phyloP scores from a whole-genome alignment of 208 protist genomes.

The Herpetomonas muscarum region DNA sequence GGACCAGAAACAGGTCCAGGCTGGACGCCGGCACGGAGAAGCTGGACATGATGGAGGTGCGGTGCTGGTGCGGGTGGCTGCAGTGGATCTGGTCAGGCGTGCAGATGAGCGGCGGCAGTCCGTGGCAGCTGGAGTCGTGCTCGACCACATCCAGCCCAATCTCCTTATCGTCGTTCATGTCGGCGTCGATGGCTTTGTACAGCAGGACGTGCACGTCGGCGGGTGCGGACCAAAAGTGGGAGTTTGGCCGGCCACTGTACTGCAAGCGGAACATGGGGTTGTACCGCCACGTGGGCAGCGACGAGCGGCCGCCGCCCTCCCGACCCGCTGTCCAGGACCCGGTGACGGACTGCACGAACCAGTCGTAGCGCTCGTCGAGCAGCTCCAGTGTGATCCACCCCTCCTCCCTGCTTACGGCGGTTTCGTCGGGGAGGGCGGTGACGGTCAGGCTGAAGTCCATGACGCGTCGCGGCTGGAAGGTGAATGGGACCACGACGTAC shows the following conservation, averaged over 20 bases:
- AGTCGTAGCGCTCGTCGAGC: conserved; percentile 65
- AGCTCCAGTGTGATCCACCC: conserved; percentile 67
- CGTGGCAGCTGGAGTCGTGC: conserved; percentile 22
- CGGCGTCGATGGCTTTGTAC: conserved; percentile 54
- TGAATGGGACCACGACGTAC: conserved; percentile 82
- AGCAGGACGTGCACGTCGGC: conserved; percentile 55
- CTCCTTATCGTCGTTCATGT: conserved; percentile 57
- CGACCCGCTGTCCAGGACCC: conserved; percentile 44
- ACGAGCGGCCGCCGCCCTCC: conserved; percentile 31
- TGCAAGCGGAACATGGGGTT: conserved; percentile 67
- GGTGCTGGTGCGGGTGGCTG: conserved; percentile 27
- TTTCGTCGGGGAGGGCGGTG: conserved; percentile 34
- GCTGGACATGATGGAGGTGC: conserved; percentile 31
- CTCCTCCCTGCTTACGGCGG: conserved; percentile 21
- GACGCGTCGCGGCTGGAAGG: conserved; percentile 60
- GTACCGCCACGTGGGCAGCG: conserved; percentile 54
- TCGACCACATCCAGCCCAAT: conserved; percentile 74
- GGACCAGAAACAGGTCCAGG: conserved; percentile 67
- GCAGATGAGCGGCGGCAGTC: conserved; percentile 39
- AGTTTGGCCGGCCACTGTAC: conserved; percentile 17
- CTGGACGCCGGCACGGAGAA: conserved; percentile 29
- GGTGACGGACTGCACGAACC: conserved; percentile 37
- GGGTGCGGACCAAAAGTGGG: conserved; percentile 21
- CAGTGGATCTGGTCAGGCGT: conserved; percentile 34
- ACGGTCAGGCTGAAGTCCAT: conserved; percentile 49